A percentile compares a stretch with the other conserved stretches of the same genome.
Conservation (phyloP, 2,329 filamentous ascomycete species). For the Monilinia aucupariae region DNA sequence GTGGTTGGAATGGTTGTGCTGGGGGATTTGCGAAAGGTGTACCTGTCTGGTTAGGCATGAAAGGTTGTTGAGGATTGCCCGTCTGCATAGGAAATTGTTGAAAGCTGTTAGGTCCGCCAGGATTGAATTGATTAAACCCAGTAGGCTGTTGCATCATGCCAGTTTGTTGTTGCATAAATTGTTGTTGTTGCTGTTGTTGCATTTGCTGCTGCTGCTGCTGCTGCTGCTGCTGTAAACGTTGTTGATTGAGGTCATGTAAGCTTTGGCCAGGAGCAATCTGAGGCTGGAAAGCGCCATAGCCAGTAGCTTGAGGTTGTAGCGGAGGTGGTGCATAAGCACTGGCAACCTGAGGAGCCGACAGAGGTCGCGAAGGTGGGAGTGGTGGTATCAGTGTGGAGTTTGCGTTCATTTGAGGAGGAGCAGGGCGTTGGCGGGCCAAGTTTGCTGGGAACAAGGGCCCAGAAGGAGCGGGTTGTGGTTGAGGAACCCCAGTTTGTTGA, state of each 20-base stretch:
- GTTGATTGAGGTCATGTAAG: conserved; percentile 55
- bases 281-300: conserved; percentile 46
- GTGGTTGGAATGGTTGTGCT: conserved; percentile 48
- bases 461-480: conserved; percentile 24
- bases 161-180: conserved; percentile 43
- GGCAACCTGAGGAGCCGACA: conserved; percentile 81
- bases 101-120: conserved; percentile 18
- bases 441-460: conserved; percentile 34
- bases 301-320: conserved; percentile 80
- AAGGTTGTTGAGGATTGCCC: conserved; percentile 30
- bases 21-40: conserved; percentile 54
- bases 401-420: conserved; percentile 56
- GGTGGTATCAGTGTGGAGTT: conserved; percentile 64
- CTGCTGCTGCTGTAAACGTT: conserved; percentile 52
- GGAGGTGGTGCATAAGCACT: conserved; percentile 69
- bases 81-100: conserved; percentile 29
- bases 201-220: conserved; percentile 52
- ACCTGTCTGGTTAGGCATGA: conserved; percentile 40
- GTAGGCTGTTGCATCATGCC: conserved; percentile 36
- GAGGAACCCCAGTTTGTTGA: conserved; percentile 43
- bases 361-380: conserved; percentile 68
- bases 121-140: conserved; percentile 40
- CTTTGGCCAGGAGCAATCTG: conserved; percentile 71
- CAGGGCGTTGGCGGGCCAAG: conserved; percentile 61
- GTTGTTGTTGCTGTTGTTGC: conserved; percentile 55